A percentile compares a stretch with the other conserved stretches of the same genome.
These are phyloP conservation scores for Fagopyrum homotropicum DNA, from an alignment of 148 eudicot genomes.

Conservation along the genomic window DNA sequence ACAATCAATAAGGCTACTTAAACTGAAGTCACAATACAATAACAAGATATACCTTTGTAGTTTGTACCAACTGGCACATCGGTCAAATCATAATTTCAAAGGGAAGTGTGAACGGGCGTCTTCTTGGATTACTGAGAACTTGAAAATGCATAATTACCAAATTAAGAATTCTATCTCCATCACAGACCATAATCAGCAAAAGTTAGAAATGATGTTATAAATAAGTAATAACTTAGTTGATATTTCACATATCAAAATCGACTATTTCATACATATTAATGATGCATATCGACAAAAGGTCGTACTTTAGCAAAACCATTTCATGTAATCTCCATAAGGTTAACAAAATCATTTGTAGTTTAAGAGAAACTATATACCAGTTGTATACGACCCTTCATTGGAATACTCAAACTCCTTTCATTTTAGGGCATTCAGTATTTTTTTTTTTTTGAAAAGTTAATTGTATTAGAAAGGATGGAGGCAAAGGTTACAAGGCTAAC, in stretches of 20 bases:
- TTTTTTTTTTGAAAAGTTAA: no score
- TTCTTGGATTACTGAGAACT: constrained; percentile 97
- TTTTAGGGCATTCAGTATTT: constrained; percentile 37
- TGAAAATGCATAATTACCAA: constrained; percentile 23
- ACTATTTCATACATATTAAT: background rate
- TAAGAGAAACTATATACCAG: constrained; percentile 44
- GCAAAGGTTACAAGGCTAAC: no score
- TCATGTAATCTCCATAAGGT: background rate
- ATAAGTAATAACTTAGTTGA: background rate
- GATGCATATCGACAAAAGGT: background rate
- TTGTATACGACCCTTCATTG: constrained; percentile 90
- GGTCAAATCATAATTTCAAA: constrained; percentile 91
- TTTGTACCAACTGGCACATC: constrained; percentile 99
- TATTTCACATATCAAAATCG: background rate
- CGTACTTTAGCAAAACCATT: background rate
- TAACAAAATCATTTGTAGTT: background rate
- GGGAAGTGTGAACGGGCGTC: constrained; percentile 91
- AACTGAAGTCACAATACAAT: background rate
- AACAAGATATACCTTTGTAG: constrained; percentile 27
- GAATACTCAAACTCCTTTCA: constrained; percentile 56
- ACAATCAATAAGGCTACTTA: background rate
- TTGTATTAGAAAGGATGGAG: no score
- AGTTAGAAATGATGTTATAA: background rate
- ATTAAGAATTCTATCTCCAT: constrained; percentile 1
- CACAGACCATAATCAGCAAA: constrained; percentile 6